Percentiles rank a stretch among this genome's conserved stretches.
Evolutionary conservation across 306 rosid species (phyloP).

Genomic region (Cucurbita maxima): DNA sequence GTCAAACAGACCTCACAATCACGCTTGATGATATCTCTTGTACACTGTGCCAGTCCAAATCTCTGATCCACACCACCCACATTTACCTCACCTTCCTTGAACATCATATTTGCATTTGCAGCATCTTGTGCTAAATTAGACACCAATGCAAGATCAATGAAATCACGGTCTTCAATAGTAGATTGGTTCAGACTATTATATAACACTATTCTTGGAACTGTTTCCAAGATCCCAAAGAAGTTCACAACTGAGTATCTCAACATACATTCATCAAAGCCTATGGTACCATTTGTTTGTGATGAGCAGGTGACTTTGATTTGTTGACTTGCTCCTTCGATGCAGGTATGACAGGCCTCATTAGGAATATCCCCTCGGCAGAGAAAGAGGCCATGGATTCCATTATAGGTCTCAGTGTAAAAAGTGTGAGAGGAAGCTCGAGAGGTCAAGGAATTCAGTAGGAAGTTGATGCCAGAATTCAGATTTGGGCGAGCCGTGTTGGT

Average conservation of each 20-base stretch:
- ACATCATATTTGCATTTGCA: not conserved
- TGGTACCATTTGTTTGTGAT: not conserved
- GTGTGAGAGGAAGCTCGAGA: not conserved
- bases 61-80: not conserved
- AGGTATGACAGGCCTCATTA: not conserved
- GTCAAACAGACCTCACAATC: conserved; percentile 17
- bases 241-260: conserved; percentile 3
- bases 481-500: not conserved
- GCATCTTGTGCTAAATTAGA: conserved; percentile 7
- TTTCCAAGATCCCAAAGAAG: conserved; percentile 5
- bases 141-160: not conserved
- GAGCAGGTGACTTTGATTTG: not conserved
- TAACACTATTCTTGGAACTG: not conserved
- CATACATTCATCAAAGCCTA: conserved; percentile 9
- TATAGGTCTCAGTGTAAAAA: conserved; percentile 1
- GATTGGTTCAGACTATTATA: not conserved
- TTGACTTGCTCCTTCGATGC: conserved; percentile 2
- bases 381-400: conserved; percentile 9
- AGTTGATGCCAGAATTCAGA: not conserved
- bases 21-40: conserved; percentile 13
- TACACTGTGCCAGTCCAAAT: conserved; percentile 31
- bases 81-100: not conserved
- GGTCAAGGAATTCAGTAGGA: conserved; percentile 4
- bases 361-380: conserved; percentile 16
- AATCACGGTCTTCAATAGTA: not conserved